phyloP scores from a whole-genome alignment of 2,329 filamentous ascomycete genomes.

The Phaeosphaeriaceae sp. region DNA sequence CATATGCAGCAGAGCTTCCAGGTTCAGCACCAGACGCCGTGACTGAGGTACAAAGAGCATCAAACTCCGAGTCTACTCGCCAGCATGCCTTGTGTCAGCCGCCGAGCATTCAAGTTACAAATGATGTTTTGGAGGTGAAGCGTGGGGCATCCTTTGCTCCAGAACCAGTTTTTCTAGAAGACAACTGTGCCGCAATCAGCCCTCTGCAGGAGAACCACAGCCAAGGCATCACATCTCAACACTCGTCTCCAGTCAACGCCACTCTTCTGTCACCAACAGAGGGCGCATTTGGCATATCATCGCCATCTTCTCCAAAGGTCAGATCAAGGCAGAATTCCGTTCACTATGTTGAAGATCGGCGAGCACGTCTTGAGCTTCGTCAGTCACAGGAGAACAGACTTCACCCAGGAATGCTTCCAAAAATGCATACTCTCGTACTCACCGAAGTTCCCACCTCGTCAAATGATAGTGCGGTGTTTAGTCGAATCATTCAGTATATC shows the following conservation, averaged over 20 bases:
- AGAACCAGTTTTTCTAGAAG: conserved; percentile 47
- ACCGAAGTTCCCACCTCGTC: conserved; percentile 63
- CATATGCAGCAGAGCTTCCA: conserved; percentile 32
- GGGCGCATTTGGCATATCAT: background rate
- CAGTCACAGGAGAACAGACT: conserved; percentile 47
- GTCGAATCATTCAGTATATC: conserved; percentile 61
- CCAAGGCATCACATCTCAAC: conserved; percentile 1
- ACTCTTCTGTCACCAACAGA: background rate
- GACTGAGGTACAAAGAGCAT: conserved; percentile 1
- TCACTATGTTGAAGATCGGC: conserved; percentile 37
- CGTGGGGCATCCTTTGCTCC: conserved; percentile 56
- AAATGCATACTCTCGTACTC: conserved; percentile 62
- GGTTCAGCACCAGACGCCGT: conserved; percentile 16
- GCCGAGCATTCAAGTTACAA: conserved; percentile 35
- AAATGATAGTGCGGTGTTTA: conserved; percentile 46
- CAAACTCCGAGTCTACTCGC: background rate
- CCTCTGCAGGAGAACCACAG: conserved; percentile 14
- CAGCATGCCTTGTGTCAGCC: background rate
- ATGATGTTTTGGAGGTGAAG: conserved; percentile 42
- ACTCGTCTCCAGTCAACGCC: background rate
- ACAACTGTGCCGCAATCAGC: conserved; percentile 21
- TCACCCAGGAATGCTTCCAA: conserved; percentile 63
- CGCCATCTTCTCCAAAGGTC: background rate
- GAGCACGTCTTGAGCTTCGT: conserved; percentile 37
- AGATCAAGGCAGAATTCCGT: conserved; percentile 32